phyloP scores from a whole-genome alignment of 2,329 filamentous ascomycete genomes.

The Setomelanomma holmii region DNA sequence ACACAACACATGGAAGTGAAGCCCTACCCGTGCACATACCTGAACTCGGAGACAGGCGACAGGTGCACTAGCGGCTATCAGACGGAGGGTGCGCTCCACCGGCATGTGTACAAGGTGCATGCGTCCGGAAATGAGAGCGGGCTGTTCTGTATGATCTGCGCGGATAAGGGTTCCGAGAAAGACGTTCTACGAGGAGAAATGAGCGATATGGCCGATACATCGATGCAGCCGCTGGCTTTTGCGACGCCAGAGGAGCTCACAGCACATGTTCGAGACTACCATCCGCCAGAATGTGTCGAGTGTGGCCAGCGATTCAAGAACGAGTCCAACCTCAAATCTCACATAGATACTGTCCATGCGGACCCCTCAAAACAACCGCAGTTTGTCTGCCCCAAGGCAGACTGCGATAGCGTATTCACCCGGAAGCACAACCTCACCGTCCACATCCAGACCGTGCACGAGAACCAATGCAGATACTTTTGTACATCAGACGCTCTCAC shows the following conservation, averaged over 20 bases:
- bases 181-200: conserved; percentile 39
- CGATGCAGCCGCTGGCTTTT: conserved; percentile 58
- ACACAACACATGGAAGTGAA: conserved; percentile 75
- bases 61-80: conserved; percentile 75
- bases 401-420: conserved; percentile 79
- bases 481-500: conserved; percentile 74
- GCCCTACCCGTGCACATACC: conserved; percentile 72
- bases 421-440: conserved; percentile 82
- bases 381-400: conserved; percentile 69
- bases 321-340: conserved; percentile 60
- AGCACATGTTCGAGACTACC: conserved; percentile 74
- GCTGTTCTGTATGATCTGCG: conserved; percentile 81
- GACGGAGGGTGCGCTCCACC: conserved; percentile 71
- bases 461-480: conserved; percentile 75
- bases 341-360: conserved; percentile 77
- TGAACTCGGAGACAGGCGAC: conserved; percentile 60
- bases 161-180: conserved; percentile 35
- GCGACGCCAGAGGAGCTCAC: conserved; percentile 74
- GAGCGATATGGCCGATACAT: conserved; percentile 17
- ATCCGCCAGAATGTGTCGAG: conserved; percentile 75
- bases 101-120: conserved; percentile 75
- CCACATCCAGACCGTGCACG: conserved; percentile 79
- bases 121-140: conserved; percentile 60
- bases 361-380: conserved; percentile 52
- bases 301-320: conserved; percentile 74